Base-by-base conservation (phyloP, 148 eudicot species). In the Rhododendron mucronatum region DNA sequence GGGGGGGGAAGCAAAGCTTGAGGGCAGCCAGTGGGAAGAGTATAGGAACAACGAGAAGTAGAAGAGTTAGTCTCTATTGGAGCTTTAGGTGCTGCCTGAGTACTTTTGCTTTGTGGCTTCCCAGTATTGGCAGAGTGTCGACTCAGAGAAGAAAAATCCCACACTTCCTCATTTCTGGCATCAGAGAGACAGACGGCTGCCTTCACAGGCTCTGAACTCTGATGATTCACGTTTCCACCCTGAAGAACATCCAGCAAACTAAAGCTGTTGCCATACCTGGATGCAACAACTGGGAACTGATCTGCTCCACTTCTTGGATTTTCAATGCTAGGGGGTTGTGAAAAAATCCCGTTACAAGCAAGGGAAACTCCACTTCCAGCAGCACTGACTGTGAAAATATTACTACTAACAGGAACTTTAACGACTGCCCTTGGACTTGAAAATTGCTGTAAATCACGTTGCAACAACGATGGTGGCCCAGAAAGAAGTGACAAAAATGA, bases 401-500 rank as follows among this genome's bases (percentile, higher is more conserved):
- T 55, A 45, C 75, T 50, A 81, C 28, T 84, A 48, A 83, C 80
- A 23, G 89, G 84, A 90, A 71, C 76, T 55, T 75, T 85, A 63
- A 55, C 48, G 20, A 73, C 44, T 80, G 89, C 83, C 57, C 86
- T 88, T 82, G 87, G 33, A 83, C 77, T 86, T 26, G 87, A 82
- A 69, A 87, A 86, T 47, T 87, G 88, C 84, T 85, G 89, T 41
- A 86, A 83, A 84, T 91, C 91, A 83, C 81, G 71, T 53, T 88
- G 91, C 80, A 83, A 39, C 61, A 88, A 35, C 45, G 88, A 83
- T 81, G 90, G 85, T 82, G 91, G 87, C 75, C 84, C 90, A 85
- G 94, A 91, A 86, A 93, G 79, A 23, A 88, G 87, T 88, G 94
- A 84, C 30, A 83, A 80, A 86, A 89, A 89, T 14, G 92, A 87